Evolutionary conservation across 1,284 basidiomycete genomes (phyloP), one percentile per base, ranked within the genome.

Genomic region (Anthracocystis setariae): DNA sequence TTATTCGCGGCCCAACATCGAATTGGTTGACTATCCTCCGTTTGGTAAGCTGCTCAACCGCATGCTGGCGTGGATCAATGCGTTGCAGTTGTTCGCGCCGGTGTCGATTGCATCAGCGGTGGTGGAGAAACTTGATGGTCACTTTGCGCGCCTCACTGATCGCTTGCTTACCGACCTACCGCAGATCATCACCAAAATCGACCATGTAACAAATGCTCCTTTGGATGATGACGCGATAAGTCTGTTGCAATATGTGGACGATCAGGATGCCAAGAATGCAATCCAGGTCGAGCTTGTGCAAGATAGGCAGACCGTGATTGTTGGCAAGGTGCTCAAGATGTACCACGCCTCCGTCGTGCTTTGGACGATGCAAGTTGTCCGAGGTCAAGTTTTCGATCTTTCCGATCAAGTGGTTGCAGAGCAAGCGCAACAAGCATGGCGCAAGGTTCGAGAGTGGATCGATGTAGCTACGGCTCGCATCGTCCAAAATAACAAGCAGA

Each of bases 1-100:
- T 39, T 13, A 40, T 2, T 33, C 68, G 15, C 45, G 48, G 8
- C 55, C 60, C 29, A 60, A 66, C 47, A 56, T 55, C 10, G 59
- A 67, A 51, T 49, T 70, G 0, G 46, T 62, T 17, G 40, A 64
- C 42, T 70, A 59, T 24, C 68, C 68, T 9, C 47, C 53, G 1
- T 27, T 74, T 9, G 61, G 49, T 0, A 48, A 54, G 29, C 48
- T 67, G 27, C 43, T 74, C 32, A 74, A 74, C 23, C 45, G 56
- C 1, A 37, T 71, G 0, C 18, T 71, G 27, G 51, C 38, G 7
- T 59, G 51, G 53, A 43, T 64, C 13, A 67, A 71, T 12, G 72
- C 63, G 10, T 27, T 71, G 3, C 50, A 57, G 10, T 15, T 48
- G 0, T 74, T 71, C 32, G 60, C 68, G 12, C 66, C 69, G 3